Conservation (phyloP, 306 rosid genomes). For the Lathyrus sativus region DNA sequence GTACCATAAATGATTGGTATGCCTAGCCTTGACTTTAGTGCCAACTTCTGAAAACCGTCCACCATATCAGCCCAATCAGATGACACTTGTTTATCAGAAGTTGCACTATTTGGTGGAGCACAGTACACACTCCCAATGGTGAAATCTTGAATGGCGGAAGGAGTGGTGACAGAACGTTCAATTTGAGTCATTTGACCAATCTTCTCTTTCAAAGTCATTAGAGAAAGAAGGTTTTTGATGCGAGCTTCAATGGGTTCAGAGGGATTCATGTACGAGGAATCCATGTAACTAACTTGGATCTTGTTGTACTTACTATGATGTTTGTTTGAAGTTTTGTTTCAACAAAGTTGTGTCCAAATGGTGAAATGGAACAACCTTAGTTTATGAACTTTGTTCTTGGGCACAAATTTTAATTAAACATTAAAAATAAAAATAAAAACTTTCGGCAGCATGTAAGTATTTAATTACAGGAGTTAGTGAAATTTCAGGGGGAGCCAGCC, state of each 20-base stretch:
- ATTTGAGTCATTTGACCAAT: conserved; percentile 16
- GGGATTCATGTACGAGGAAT: conserved; percentile 49
- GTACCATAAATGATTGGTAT: conserved; percentile 70
- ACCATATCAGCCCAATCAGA: conserved; percentile 78
- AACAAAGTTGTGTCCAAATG: not conserved
- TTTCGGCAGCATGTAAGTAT: not conserved
- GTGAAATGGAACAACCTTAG: not conserved
- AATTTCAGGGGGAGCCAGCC: not conserved
- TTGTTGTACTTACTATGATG: not conserved
- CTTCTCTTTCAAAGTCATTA: conserved; percentile 64
- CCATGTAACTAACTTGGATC: not conserved
- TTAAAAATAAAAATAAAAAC: not conserved
- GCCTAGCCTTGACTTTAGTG: conserved; percentile 64
- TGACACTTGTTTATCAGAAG: conserved; percentile 54
- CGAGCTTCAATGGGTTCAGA: conserved; percentile 58
- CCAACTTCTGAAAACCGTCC: conserved; percentile 61
- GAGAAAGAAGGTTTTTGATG: conserved; percentile 66
- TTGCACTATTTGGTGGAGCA: conserved; percentile 60
- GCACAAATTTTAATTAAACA: not conserved
- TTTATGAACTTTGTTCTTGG: not conserved
- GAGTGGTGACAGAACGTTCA: conserved; percentile 8
- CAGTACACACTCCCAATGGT: conserved; percentile 56
- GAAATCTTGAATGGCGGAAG: conserved; percentile 5
- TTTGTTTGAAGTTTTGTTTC: not conserved
- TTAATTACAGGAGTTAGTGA: not conserved